A percentile compares a stretch with the other conserved stretches of the same genome.
These are phyloP conservation scores for Colletotrichum sp. DNA, from an alignment of 2,329 filamentous ascomycete genomes.

Conservation along the genomic window DNA sequence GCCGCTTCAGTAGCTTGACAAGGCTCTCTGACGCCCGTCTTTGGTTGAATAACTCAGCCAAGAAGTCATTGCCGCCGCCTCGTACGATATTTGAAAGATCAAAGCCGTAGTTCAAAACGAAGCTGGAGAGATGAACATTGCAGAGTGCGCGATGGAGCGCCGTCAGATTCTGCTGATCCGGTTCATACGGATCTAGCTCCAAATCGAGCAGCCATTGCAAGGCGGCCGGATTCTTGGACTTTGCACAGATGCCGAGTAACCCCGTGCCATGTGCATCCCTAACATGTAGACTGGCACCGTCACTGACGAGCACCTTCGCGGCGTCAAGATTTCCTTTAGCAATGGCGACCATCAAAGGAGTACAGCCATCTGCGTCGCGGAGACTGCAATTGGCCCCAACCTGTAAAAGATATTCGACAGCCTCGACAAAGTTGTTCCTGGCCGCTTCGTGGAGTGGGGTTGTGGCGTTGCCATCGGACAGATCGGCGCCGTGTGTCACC, in stretches of 20 bases:
- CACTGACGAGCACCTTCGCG: constrained; percentile 29
- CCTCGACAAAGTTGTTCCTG: background rate
- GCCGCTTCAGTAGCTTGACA: background rate
- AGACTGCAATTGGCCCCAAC: background rate
- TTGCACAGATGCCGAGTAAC: constrained; percentile 2
- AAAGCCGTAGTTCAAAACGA: background rate
- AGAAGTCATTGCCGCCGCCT: background rate
- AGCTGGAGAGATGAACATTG: background rate
- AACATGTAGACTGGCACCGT: constrained; percentile 27
- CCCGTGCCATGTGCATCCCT: background rate
- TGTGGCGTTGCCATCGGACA: background rate
- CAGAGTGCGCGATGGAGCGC: background rate
- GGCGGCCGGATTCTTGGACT: background rate
- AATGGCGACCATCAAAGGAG: background rate
- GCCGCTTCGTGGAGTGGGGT: background rate
- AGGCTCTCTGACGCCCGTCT: background rate
- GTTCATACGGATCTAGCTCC: constrained; percentile 17
- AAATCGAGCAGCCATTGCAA: constrained; percentile 13
- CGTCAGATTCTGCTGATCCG: constrained; percentile 5
- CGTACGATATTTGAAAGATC: constrained; percentile 4
- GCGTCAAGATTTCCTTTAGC: constrained; percentile 24
- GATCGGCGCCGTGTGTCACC: background rate
- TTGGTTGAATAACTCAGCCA: background rate
- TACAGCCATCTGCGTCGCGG: background rate
- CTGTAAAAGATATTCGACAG: background rate